Base-by-base conservation (phyloP, 106 monocot genomes). In the Chionographis japonica region DNA sequence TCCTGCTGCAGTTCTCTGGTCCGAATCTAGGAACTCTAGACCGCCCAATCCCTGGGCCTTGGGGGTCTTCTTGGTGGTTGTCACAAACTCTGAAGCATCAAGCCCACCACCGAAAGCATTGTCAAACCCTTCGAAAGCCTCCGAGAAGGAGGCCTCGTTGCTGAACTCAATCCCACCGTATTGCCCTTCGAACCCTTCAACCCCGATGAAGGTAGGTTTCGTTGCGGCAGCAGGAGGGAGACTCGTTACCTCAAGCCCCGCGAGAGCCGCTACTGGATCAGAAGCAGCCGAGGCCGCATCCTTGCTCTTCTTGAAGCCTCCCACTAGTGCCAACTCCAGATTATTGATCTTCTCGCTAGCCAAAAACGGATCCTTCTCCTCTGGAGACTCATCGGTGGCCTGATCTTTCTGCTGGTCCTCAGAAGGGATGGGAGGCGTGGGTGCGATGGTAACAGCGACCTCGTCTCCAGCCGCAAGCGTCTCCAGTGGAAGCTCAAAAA, bases 151-250 rank as follows among this genome's bases (percentile, higher is more conserved):
- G 12, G 86, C 78, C 72, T 97, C 97, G 8, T 80, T 89, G 16
- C 92, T 72, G 57, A 92, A 97, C 68, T 89, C 97, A 61, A 97
- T 87, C 17, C 97, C 97, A 19, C 97, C 92, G 42, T 97, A 97
- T 37, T 97, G 89, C 51, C 97, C 97, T 78, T 97, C 97, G 58
- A 97, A 97, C 12, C 97, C 97, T 66, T 92, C 92, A 3, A 97
- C 97, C 6, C 80, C 84, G 12, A 97, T 72, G 49, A 89, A 86
- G 5, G 92, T 92, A 6, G 97, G 86, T 49, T 97, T 97, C 1
- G 89, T 92, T 20, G 89, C 92, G 38, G 82, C 92, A 0, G 89
- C 79, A 1, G 86, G 89, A 3, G 97, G 97, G 3, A 97, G 82
- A 0, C 80, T 51, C 13, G 85, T 86, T 40, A 97, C 84, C 52